These are phyloP conservation scores for Venturia aucupariae DNA, from an alignment of 2,329 filamentous ascomycete genomes.

Conservation along the genomic window DNA sequence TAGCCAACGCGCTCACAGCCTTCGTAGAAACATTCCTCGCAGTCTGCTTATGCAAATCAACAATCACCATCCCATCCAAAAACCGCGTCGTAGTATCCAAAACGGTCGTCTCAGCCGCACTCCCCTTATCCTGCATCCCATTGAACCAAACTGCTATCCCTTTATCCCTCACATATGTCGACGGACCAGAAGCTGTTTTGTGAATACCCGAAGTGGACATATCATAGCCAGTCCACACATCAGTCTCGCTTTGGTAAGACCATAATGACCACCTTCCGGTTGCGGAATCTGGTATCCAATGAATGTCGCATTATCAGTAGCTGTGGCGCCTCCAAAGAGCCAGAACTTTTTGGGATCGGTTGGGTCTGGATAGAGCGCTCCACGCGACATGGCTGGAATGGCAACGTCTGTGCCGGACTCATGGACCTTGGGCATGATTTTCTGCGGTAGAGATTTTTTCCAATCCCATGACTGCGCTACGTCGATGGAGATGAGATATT, in stretches of 20 bases:
- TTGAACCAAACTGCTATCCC: not conserved
- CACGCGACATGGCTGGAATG: not conserved
- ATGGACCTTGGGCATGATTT: not conserved
- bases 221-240: not conserved
- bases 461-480: not conserved
- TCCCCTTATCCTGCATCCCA: not conserved
- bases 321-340: not conserved
- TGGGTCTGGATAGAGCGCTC: not conserved
- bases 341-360: not conserved
- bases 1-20: slow-evolving; percentile 1
- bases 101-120: not conserved
- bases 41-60: not conserved
- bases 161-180: not conserved
- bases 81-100: not conserved
- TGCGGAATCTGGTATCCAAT: not conserved
- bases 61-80: slow-evolving; percentile 1
- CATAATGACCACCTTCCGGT: not conserved
- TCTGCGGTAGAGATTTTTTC: not conserved
- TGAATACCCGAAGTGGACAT: not conserved
- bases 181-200: not conserved
- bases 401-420: not conserved
- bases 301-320: slow-evolving; percentile 3
- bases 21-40: not conserved
- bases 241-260: not conserved
- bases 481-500: slow-evolving; percentile 3